phyloP scores from a whole-genome alignment of 352 stramenopile genomes.

The Albugo candida region DNA sequence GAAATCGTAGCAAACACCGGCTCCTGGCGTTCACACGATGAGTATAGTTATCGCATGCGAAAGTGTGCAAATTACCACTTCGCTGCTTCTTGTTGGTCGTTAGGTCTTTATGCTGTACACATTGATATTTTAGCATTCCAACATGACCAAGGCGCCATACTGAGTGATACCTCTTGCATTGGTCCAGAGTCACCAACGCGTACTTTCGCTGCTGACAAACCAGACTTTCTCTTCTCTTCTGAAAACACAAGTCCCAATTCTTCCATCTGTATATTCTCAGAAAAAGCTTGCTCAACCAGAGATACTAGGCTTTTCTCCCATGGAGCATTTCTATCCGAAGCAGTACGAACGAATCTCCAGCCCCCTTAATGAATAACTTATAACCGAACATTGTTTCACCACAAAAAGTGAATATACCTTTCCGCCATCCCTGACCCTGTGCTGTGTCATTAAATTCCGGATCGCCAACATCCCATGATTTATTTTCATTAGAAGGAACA shows the following conservation, averaged over 20 bases:
- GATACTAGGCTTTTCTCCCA: slow-evolving; percentile 33
- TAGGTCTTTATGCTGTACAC: slow-evolving; percentile 2
- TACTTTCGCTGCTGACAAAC: slow-evolving; percentile 2
- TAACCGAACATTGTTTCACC: neutral
- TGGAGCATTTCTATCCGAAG: slow-evolving; percentile 40
- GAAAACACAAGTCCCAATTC: slow-evolving; percentile 66
- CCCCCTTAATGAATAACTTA: slow-evolving; percentile 17
- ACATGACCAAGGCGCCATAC: no score
- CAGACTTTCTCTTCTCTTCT: slow-evolving; percentile 41
- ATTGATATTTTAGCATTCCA: no score
- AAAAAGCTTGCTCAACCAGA: slow-evolving; percentile 49
- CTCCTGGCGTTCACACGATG: slow-evolving; percentile 12
- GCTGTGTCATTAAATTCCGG: slow-evolving; percentile 45
- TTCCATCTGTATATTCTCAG: slow-evolving; percentile 57
- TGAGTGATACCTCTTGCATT: neutral
- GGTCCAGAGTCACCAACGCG: neutral
- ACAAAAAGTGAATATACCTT: slow-evolving; percentile 20
- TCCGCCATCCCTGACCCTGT: slow-evolving; percentile 48
- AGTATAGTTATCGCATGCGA: neutral
- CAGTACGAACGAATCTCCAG: slow-evolving; percentile 52
- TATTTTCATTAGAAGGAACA: slow-evolving; percentile 71
- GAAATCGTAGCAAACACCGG: slow-evolving; percentile 76
- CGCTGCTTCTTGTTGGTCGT: slow-evolving; percentile 45
- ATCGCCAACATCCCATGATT: slow-evolving; percentile 40
- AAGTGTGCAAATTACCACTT: slow-evolving; percentile 7